Evolutionary conservation across 2,329 filamentous ascomycete genomes (phyloP).

Genomic region (Colletotrichum filicis): DNA sequence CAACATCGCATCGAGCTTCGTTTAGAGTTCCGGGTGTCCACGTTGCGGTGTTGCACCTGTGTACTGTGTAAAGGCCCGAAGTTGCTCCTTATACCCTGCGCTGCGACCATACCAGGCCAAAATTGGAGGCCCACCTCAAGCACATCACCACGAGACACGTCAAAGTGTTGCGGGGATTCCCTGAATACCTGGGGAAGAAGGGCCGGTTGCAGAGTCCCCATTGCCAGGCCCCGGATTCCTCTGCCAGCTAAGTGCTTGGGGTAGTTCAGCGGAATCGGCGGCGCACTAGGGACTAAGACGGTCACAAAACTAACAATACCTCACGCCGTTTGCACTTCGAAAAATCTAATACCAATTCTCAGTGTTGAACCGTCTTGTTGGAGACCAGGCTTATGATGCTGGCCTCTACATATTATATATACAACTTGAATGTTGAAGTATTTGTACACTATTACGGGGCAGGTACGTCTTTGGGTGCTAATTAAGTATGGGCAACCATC

Average conservation of each 20-base stretch:
- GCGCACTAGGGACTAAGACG: too few relatives aligned
- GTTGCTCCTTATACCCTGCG: neutral
- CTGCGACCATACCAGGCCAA: neutral
- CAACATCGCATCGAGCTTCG: neutral
- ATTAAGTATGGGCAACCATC: neutral
- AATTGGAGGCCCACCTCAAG: neutral
- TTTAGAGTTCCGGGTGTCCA: neutral
- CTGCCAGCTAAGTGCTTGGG: too few relatives aligned
- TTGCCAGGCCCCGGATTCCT: neutral
- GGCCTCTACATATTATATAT: neutral
- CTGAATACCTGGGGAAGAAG: neutral
- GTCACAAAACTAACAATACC: neutral
- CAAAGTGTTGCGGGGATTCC: neutral
- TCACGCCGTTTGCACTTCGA: neutral
- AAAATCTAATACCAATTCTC: neutral
- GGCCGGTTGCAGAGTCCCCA: neutral
- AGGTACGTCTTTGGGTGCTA: neutral
- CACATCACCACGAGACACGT: neutral
- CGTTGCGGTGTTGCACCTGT: neutral
- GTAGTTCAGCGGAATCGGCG: too few relatives aligned
- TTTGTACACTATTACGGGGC: neutral
- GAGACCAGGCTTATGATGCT: neutral
- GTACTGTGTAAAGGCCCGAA: neutral
- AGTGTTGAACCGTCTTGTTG: neutral
- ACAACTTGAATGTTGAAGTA: conserved; percentile 22